Evolutionary conservation across 176 grass and related monocot species (phyloP), one percentile per base, ranked within the genome.

Genomic region (Eragrostis nindensis): DNA sequence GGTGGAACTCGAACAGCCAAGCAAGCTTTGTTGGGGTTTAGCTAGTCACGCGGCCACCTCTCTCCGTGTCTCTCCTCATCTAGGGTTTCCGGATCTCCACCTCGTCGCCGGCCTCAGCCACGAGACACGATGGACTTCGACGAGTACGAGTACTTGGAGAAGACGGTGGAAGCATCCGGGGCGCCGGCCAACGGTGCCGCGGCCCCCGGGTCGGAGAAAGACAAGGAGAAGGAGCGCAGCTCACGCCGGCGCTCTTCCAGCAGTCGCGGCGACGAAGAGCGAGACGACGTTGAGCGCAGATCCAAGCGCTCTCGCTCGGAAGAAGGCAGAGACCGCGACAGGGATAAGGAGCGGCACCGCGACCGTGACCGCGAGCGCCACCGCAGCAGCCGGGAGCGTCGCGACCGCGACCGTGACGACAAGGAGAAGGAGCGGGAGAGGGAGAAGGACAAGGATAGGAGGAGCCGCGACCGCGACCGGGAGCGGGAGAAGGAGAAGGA

Each of bases 61-160:
- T 19, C 48, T 14, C n/a, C n/a, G n/a, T n/a, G n/a, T n/a, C 56
- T 32, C 14, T 63, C 47, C 63, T 54, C 39, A 44, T 30, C 76
- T 84, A 92, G 91, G 91, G 87, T 85, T 89, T 69, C 68, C 30
- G 56, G 26, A 71, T 38, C 72, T 74, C 62, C 47, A 25, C 76
- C 1, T 24, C 69, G 24, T 18, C 62, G 74, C 26, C 75, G 22
- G 80, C 18, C 52, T 38, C 52, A 5, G 54, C 74, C 15, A 22
- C 75, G 66, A 14, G 22, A 53, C 32, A 50, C 64, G 25, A 89
- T 89, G 87, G 87, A 85, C 8, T 99, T 99, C 87, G 96, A 99
- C 68, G 96, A 99, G 88, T 99, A 95, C 86, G 96, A 99, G 62
- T 99, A 99, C 77, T 73, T 99, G 26, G 96, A 99, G 78, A 99